Base-by-base conservation (phyloP, 768 basidiomycete species). In the Phlebiopsis flavidoalba region DNA sequence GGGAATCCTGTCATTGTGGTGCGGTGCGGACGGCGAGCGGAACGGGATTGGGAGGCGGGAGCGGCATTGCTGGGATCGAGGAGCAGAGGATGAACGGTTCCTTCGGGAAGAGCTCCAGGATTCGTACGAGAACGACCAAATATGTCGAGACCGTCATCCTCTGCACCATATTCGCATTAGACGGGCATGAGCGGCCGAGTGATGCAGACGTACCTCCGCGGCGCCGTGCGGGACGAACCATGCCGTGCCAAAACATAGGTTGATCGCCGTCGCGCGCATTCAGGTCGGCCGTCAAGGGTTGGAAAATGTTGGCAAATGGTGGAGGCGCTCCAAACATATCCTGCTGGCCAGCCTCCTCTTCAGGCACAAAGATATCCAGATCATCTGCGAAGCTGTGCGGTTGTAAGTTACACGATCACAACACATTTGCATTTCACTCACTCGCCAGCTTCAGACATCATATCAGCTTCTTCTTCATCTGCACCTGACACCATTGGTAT, bases 41-140 rank as follows among this genome's bases (percentile, higher is more conserved):
- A 71, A 58, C 88, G 78, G 48, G 79, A 71, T 52, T 82, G 76
- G 47, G 74, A 76, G 10, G 75, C 63, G 50, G 83, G 85, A 62
- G 74, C 78, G 5, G 77, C 67, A 6, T 73, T 67, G 6, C 85
- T 79, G 33, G 77, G 80, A 62, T 95, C 90, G 21, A 91, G 68
- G 14, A 96, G 80, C 7, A 96, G 78, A 5, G 94, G 94, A 68
- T 96, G 95, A 0, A 87, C 85, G 11, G 86, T 88, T 15, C 87
- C 78, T 66, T 92, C 90, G 24, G 83, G 78, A n/a, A 81, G 80
- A 22, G 82, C 76, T 10, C 80, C 69, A 35, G 80, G 73, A 3
- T 72, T 71, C 61, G 79, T 81, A 66, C 89, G 78, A 47, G 81
- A 66, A 53, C 88, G 78, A 31, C 26, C 88, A 64, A 90, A 88